A percentile compares a stretch with the other conserved stretches of the same genome.
phyloP scores from a whole-genome alignment of 2,329 filamentous ascomycete genomes.

The Neopestalotiopsis sp. region DNA sequence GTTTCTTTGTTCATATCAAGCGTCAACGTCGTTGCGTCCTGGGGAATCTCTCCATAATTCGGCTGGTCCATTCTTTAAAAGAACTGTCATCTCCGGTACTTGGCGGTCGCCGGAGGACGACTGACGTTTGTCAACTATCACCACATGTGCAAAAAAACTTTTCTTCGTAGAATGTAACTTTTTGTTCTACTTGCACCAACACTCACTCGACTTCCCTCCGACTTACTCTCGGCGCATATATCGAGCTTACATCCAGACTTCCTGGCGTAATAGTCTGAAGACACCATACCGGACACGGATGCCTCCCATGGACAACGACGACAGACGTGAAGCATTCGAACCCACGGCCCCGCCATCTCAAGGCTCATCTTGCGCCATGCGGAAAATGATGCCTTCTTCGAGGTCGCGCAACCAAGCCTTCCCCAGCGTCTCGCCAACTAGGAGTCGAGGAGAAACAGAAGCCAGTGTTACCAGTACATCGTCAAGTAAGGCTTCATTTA shows the following conservation, averaged over 20 bases:
- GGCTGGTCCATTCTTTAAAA: conserved; percentile 2
- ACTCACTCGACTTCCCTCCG: neutral
- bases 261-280: neutral
- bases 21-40: neutral
- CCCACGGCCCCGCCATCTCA: neutral
- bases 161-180: neutral
- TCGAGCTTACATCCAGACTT: neutral
- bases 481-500: conserved; percentile 6
- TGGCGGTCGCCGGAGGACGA: neutral
- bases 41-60: conserved; percentile 3
- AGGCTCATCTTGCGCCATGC: neutral
- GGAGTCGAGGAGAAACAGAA: conserved; percentile 11
- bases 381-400: neutral
- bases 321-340: neutral
- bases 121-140: conserved; percentile 1
- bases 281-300: neutral
- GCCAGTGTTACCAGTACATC: neutral
- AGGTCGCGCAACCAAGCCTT: neutral
- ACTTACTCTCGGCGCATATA: neutral
- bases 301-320: neutral
- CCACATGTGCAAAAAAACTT: neutral
- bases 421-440: neutral
- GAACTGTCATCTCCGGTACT: conserved; percentile 17
- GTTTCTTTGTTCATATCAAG: conserved; percentile 12
- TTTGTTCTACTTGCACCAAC: neutral